Conservation (phyloP, 768 basidiomycete genomes). For the Podaxis mareebaensis region DNA sequence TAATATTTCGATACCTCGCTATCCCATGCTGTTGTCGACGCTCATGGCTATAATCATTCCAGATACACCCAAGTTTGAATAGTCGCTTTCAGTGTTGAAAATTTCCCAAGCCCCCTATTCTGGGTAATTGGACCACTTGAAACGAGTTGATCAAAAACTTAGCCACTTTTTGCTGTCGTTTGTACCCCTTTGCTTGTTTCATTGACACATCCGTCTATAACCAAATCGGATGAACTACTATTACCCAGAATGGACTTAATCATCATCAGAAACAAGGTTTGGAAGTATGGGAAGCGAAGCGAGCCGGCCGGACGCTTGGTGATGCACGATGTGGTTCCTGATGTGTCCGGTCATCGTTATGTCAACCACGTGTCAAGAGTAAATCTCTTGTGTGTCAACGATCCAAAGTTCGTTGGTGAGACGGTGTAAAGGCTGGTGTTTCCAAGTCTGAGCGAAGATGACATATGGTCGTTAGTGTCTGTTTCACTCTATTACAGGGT, state of each 20-base stretch:
- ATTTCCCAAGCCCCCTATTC: neutral
- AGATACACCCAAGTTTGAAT: neutral
- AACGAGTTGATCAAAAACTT: slow-evolving; percentile 10
- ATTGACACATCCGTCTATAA: neutral
- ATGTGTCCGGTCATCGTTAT: slow-evolving; percentile 1
- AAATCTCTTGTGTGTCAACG: neutral
- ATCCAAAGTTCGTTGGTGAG: neutral
- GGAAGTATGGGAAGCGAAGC: slow-evolving; percentile 11
- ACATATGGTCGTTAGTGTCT: neutral
- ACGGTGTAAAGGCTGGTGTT: neutral
- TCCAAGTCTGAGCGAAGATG: neutral
- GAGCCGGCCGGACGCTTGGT: neutral
- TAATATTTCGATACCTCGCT: slow-evolving; percentile 11
- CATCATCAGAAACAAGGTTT: slow-evolving; percentile 5
- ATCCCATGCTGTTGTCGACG: slow-evolving; percentile 3
- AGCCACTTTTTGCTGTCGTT: slow-evolving; percentile 10
- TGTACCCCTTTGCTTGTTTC: slow-evolving; percentile 11
- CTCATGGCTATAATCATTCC: slow-evolving; percentile 11
- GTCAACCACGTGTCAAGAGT: slow-evolving; percentile 13
- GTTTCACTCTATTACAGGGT: slow-evolving; percentile 2
- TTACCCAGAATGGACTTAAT: slow-evolving; percentile 11
- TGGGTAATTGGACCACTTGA: neutral
- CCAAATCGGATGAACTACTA: neutral
- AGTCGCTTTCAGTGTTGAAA: neutral
- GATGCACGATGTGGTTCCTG: slow-evolving; percentile 5